Base-by-base conservation (phyloP, 148 eudicot genomes). In the Fagopyrum tataricum region DNA sequence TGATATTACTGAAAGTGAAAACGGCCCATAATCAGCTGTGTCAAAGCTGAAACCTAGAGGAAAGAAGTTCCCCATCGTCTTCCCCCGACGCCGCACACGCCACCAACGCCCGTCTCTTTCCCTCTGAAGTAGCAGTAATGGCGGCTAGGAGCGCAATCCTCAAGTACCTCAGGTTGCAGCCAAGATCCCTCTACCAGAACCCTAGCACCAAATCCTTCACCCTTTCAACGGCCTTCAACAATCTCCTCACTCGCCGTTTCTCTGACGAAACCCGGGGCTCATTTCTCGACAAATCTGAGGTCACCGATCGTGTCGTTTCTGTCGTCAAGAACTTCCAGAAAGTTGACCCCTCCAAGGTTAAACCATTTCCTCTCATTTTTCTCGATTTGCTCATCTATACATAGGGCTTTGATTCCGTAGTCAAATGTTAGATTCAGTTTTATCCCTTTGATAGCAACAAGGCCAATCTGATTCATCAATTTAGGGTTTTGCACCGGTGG, bases 251-350 rank as follows among this genome's bases (percentile, higher is more conserved):
- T 4, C 93, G 93, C 70, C 78, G 76, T 44, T 87, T 88, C 72
- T 87, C 90, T 40, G 93, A 85, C 21, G 97, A 90, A 44, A 93
- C 82, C 8, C 85, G 80, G 67, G 98, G 96, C 44, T 80, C 97
- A 0, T 91, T 95, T 80, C 98, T 95, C 76, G 98, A 95, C 78
- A 95, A 95, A 51, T 83, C 89, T 6, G 97, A 95, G 83, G 98
- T 95, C 70, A 64, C 92, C 39, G 98, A 95, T 80, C 98, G 98
- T 12, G 97, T 91, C 31, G 15, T 91, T 42, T 7, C 73, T 31
- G 90, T 87, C 72, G 96, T 95, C 46, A 95, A 91, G 78, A 90
- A 87, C 82, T 94, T 88, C 88, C 96, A 91, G 85, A 94, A 94
- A 84, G 88, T 91, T 8, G 98, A 91, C 46, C 93, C 98, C 13